Evolutionary conservation across 306 rosid species (phyloP).

Genomic region (Vigna reflexopilosa): DNA sequence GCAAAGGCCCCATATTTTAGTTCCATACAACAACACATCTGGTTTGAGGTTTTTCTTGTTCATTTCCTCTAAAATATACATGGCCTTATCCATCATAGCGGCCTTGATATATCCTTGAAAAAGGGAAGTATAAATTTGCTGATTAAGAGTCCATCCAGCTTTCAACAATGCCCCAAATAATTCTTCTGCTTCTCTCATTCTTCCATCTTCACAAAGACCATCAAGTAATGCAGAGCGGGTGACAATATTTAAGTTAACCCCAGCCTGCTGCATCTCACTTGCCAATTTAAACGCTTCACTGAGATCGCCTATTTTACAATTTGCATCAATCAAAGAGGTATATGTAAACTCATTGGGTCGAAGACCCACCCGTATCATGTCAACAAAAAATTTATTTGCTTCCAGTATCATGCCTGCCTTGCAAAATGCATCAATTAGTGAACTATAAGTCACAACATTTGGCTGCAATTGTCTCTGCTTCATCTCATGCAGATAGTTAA

Average conservation of each 20-base stretch:
- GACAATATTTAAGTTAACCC: conserved; percentile 66
- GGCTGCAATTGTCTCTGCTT: conserved; percentile 66
- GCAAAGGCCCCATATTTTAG: conserved; percentile 80
- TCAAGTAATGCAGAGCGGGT: conserved; percentile 75
- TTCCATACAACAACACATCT: conserved; percentile 73
- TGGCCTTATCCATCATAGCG: conserved; percentile 65
- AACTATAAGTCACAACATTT: conserved; percentile 90
- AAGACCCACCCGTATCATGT: conserved; percentile 84
- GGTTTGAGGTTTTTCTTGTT: conserved; percentile 67
- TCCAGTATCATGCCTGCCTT: conserved; percentile 85
- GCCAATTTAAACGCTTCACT: conserved; percentile 73
- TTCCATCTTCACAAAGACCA: conserved; percentile 84
- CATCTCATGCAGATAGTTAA: conserved; percentile 75
- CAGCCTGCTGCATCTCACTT: conserved; percentile 74
- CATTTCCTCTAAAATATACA: conserved; percentile 68
- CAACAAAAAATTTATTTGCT: conserved; percentile 79
- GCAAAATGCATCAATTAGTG: conserved; percentile 90
- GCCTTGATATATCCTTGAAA: conserved; percentile 86
- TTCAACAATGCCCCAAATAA: conserved; percentile 66
- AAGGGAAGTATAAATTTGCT: conserved; percentile 67
- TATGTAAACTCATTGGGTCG: conserved; percentile 85
- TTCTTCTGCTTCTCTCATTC: conserved; percentile 78
- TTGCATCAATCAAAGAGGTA: conserved; percentile 90
- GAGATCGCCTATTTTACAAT: conserved; percentile 77
- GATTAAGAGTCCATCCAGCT: conserved; percentile 70